Conservation (phyloP, 306 rosid species). For the Prinsepia uniflora region DNA sequence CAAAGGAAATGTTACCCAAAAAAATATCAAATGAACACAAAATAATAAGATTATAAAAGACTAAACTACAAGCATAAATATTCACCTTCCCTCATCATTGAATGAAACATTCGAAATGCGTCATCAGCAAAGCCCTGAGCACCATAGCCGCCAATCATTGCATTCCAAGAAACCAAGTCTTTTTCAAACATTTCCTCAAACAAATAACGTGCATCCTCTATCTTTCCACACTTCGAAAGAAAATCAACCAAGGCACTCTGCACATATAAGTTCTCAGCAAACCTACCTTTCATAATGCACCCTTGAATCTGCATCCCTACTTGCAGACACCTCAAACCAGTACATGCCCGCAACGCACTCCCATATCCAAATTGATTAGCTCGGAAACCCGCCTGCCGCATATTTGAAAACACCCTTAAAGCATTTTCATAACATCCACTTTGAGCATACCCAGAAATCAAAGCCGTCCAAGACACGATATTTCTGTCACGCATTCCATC, state of each 20-base stretch:
- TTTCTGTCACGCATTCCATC: conserved; percentile 22
- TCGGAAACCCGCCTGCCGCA: conserved; percentile 22
- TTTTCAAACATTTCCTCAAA: conserved; percentile 22
- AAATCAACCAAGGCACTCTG: conserved; percentile 34
- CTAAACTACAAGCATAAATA: not conserved
- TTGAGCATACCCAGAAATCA: conserved; percentile 32
- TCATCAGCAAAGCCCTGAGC: conserved; percentile 28
- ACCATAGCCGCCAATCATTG: conserved; percentile 36
- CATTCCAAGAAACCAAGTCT: conserved; percentile 39
- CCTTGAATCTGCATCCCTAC: conserved; percentile 35
- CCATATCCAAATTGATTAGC: conserved; percentile 38
- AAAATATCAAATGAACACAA: not conserved
- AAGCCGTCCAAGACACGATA: conserved; percentile 38
- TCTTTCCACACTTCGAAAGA: conserved; percentile 31
- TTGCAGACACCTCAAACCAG: conserved; percentile 22
- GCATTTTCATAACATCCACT: conserved; percentile 26
- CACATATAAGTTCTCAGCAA: conserved; percentile 26
- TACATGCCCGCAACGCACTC: conserved; percentile 30
- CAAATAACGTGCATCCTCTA: conserved; percentile 17
- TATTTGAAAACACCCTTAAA: conserved; percentile 22
- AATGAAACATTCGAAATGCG: conserved; percentile 20
- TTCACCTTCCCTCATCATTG: conserved; percentile 34
- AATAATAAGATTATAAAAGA: not conserved
- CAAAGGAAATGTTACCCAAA: too few relatives aligned
- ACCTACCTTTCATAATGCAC: conserved; percentile 24